These are phyloP conservation scores for Exsudoporus frostii DNA, from an alignment of 768 basidiomycete species.

Conservation along the genomic window DNA sequence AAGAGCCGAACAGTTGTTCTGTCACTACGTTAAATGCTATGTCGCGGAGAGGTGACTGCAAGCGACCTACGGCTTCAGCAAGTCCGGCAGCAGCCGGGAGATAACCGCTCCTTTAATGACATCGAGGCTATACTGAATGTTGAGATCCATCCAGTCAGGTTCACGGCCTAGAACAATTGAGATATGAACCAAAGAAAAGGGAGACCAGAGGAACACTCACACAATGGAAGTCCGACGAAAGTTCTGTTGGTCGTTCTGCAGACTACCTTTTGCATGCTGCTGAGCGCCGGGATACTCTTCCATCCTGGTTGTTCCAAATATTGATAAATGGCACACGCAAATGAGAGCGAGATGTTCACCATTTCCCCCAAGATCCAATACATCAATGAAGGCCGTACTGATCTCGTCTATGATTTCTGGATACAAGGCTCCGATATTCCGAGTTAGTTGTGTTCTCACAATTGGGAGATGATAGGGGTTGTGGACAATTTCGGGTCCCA, in stretches of 20 bases:
- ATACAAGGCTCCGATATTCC: slow-evolving; percentile 38
- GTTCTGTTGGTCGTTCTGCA: too few species aligned
- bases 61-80: neutral
- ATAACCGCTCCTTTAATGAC: slow-evolving; percentile 19
- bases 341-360: slow-evolving; percentile 3
- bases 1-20: slow-evolving; percentile 6
- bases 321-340: neutral
- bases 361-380: slow-evolving; percentile 23
- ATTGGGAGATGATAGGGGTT: slow-evolving; percentile 28
- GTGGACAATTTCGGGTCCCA: slow-evolving; percentile 31
- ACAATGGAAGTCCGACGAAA: too few species aligned
- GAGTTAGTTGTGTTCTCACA: too few species aligned
- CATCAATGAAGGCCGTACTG: slow-evolving; percentile 35
- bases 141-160: too few species aligned
- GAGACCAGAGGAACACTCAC: too few species aligned
- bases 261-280: too few species aligned
- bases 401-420: slow-evolving; percentile 45
- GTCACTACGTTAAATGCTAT: neutral
- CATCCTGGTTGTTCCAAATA: slow-evolving; percentile 34
- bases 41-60: neutral
- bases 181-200: too few species aligned
- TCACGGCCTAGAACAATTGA: too few species aligned
- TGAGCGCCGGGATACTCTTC: slow-evolving; percentile 29
- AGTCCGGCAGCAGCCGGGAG: slow-evolving; percentile 30
- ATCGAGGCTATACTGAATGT: slow-evolving; percentile 30